Conservation (phyloP, 345 rosid species). For the Pistacia integerrima region DNA sequence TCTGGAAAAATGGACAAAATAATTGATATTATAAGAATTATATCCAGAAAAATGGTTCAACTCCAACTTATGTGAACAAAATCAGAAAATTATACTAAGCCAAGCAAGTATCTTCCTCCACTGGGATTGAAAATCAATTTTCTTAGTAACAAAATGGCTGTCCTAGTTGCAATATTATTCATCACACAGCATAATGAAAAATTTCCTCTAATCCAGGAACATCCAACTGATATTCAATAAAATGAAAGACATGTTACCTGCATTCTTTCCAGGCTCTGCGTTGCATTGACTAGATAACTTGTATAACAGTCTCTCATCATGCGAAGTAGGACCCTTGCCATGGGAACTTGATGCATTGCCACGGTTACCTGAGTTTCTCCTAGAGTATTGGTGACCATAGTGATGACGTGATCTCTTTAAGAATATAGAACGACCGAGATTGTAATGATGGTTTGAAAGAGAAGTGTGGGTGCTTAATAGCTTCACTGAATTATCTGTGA, state of each 20-base stretch:
- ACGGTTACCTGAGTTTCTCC: conserved; percentile 46
- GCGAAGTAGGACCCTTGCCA: conserved; percentile 36
- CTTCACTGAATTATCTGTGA: conserved; percentile 35
- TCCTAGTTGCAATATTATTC: not conserved
- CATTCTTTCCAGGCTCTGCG: conserved; percentile 29
- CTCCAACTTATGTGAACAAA: not conserved
- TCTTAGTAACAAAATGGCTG: not conserved
- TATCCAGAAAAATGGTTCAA: not conserved
- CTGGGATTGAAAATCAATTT: too few relatives aligned
- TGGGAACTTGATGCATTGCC: conserved; percentile 49
- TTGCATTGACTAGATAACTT: conserved; percentile 38
- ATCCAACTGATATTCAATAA: not conserved
- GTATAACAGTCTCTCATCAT: conserved; percentile 42
- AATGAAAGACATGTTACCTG: conserved; percentile 34
- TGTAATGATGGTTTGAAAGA: conserved; percentile 38
- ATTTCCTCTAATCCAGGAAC: not conserved
- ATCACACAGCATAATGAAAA: conserved; percentile 2
- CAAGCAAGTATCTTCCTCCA: not conserved
- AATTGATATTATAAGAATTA: not conserved
- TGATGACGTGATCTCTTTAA: conserved; percentile 59
- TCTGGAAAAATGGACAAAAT: conserved; percentile 30
- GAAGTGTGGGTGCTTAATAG: conserved; percentile 35
- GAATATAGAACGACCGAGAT: conserved; percentile 50
- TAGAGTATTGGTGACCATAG: conserved; percentile 55
- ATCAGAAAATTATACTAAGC: not conserved